These are phyloP conservation scores for Pezicula rhizophila DNA, from an alignment of 2,329 filamentous ascomycete species.

Conservation along the genomic window DNA sequence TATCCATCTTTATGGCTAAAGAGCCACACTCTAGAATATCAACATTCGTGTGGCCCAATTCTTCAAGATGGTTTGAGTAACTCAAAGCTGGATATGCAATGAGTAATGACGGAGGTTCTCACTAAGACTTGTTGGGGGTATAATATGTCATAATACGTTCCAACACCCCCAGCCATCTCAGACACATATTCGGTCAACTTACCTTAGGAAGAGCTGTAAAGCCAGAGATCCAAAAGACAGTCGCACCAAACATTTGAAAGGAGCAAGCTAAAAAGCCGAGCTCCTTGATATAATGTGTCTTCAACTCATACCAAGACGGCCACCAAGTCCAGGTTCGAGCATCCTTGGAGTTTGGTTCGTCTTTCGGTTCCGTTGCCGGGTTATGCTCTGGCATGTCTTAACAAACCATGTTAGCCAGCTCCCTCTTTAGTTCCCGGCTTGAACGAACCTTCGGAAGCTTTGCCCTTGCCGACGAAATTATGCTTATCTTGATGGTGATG, in stretches of 20 bases:
- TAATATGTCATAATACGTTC: no score
- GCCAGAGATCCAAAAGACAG: constrained; percentile 59
- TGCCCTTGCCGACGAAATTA: constrained; percentile 31
- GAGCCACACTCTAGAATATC: no score
- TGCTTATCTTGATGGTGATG: constrained; percentile 36
- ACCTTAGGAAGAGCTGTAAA: constrained; percentile 50
- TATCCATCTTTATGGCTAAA: no score
- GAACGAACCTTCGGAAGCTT: constrained; percentile 9
- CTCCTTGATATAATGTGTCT: constrained; percentile 53
- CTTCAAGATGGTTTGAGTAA: no score
- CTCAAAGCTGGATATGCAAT: no score
- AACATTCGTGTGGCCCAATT: no score
- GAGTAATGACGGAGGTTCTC: no score
- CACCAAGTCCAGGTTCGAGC: constrained; percentile 50
- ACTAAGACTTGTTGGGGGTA: no score
- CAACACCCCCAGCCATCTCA: no score
- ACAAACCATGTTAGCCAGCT: constrained; percentile 6
- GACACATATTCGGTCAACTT: no score
- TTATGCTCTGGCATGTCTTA: constrained; percentile 8
- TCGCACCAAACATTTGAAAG: constrained; percentile 50
- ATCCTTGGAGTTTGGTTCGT: constrained; percentile 8
- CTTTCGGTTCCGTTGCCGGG: constrained; percentile 9
- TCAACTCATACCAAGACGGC: constrained; percentile 49
- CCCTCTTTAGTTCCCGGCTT: not conserved
- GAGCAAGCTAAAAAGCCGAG: constrained; percentile 57